Percentiles rank a stretch among this genome's conserved stretches.
phyloP scores from a whole-genome alignment of 2,329 filamentous ascomycete genomes.

The Ophiocordyceps sinensis region DNA sequence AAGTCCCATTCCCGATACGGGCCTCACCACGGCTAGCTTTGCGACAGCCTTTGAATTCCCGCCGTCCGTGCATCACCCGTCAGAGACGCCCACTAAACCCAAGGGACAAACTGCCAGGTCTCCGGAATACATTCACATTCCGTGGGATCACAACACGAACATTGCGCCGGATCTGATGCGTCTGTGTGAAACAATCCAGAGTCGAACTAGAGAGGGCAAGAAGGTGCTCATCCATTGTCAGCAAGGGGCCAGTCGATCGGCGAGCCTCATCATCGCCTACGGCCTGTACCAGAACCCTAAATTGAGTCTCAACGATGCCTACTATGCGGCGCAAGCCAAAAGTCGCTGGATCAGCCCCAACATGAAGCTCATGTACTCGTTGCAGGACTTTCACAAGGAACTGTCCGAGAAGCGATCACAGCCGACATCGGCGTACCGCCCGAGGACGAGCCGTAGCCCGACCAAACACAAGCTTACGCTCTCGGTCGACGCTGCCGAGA shows the following conservation, averaged over 20 bases:
- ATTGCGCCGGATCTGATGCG: constrained; percentile 64
- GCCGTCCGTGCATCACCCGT: constrained; percentile 18
- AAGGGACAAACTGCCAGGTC: constrained; percentile 35
- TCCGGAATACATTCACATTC: constrained; percentile 77
- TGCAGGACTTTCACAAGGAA: constrained; percentile 66
- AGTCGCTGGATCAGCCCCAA: constrained; percentile 84
- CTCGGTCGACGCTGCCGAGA: constrained; percentile 42
- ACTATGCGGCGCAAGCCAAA: constrained; percentile 64
- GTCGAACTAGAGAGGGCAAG: constrained; percentile 57
- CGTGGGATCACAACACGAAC: constrained; percentile 80
- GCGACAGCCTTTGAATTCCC: constrained; percentile 47
- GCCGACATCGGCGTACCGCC: constrained; percentile 31
- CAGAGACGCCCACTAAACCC: constrained; percentile 38
- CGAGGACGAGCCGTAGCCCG: constrained; percentile 36
- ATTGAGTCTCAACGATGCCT: constrained; percentile 68
- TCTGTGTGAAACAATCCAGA: constrained; percentile 64
- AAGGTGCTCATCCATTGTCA: constrained; percentile 74
- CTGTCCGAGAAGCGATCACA: constrained; percentile 34
- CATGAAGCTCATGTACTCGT: constrained; percentile 82
- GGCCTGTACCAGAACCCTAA: constrained; percentile 66
- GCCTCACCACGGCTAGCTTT: constrained; percentile 41
- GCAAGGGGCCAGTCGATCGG: constrained; percentile 72
- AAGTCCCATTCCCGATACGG: constrained; percentile 37
- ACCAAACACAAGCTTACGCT: constrained; percentile 46
- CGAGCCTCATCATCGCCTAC: constrained; percentile 76